Base-by-base conservation (phyloP, 2,329 filamentous ascomycete species). In the Rhinocladiella mackenziei region DNA sequence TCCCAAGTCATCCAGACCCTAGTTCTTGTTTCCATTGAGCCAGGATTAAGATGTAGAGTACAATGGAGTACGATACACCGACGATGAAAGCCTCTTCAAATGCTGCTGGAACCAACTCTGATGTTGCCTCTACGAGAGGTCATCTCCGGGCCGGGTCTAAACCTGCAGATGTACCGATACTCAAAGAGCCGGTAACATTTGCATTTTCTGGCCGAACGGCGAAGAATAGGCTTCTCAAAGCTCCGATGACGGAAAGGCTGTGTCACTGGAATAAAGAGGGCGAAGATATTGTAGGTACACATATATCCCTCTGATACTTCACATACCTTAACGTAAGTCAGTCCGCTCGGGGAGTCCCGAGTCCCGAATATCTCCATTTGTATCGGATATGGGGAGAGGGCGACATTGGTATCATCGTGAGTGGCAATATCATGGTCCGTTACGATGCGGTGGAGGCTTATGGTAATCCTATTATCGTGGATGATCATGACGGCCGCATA, bases 201-300 rank as follows among this genome's bases (percentile, higher is more conserved):
- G n/a, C n/a, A n/a, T n/a, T n/a, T n/a, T n/a, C n/a, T 26, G 71
- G 73, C 40, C 70, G 67, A 40, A 75, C 72, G 2, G 80, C 80
- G 2, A 74, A 73, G 37, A 84, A 84, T 59, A 70, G 80, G 15
- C 79, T 84, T 56, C 62, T 84, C 53, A 85, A 85, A 62, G 79
- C 69, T 4, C 75, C 82, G 26, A 84, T 84, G 81, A 77, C 76
- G 1, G 82, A 86, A 59, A 68, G 74, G 5, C 65, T 84, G 14
- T 77, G 78, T 1, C 77, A 73, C 7, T 85, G 78, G 77, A 71
- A 76, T 45, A 43, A 51, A 45, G 42, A 51, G 34, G 48, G 50
- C 15, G 49, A 54, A 39, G 41, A 52, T 36, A 43, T 45, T 18
- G 45, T 51, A 45, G 22, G 43, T 17, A n/a, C n/a, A n/a, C n/a